phyloP scores from a whole-genome alignment of 129 eudicot species.

The Chrysanthemum seticuspe region DNA sequence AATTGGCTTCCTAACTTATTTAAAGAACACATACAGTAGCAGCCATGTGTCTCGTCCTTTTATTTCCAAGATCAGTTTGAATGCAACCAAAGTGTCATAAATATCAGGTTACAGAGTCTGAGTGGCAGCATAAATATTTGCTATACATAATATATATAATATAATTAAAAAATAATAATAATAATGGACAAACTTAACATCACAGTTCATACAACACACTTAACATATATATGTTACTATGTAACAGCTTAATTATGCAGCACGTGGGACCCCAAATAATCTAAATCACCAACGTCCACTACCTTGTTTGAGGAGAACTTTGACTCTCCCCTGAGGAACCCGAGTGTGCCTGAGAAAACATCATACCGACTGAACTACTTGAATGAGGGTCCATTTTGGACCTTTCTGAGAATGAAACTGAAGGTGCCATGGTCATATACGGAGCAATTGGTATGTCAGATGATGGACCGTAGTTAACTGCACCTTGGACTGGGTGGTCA shows the following conservation, averaged over 20 bases:
- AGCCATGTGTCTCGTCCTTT: conserved; percentile 33
- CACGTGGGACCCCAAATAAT: conserved; percentile 25
- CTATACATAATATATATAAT: conserved; percentile 34
- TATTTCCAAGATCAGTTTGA: conserved; percentile 31
- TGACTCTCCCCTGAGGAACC: conserved; percentile 36
- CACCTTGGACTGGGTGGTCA: conserved; percentile 71
- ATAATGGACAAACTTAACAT: conserved; percentile 22
- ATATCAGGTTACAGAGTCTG: conserved; percentile 36
- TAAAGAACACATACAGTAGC: conserved; percentile 1
- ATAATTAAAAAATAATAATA: conserved; percentile 12
- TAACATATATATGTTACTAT: conserved; percentile 31
- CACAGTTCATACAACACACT: conserved; percentile 42
- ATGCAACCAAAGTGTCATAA: conserved; percentile 42
- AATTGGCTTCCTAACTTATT: background rate
- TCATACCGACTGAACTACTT: conserved; percentile 37
- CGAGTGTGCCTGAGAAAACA: conserved; percentile 40
- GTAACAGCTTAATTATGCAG: conserved; percentile 32
- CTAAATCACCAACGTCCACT: conserved; percentile 26
- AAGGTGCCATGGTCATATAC: conserved; percentile 41
- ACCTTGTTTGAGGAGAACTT: conserved; percentile 40
- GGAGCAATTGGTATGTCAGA: conserved; percentile 71
- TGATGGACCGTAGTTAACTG: conserved; percentile 51
- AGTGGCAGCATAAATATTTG: conserved; percentile 32
- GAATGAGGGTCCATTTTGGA: conserved; percentile 47
- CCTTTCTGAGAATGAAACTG: conserved; percentile 51